Base-by-base conservation (phyloP, 2,329 filamentous ascomycete species). In the Penicillium sp. region DNA sequence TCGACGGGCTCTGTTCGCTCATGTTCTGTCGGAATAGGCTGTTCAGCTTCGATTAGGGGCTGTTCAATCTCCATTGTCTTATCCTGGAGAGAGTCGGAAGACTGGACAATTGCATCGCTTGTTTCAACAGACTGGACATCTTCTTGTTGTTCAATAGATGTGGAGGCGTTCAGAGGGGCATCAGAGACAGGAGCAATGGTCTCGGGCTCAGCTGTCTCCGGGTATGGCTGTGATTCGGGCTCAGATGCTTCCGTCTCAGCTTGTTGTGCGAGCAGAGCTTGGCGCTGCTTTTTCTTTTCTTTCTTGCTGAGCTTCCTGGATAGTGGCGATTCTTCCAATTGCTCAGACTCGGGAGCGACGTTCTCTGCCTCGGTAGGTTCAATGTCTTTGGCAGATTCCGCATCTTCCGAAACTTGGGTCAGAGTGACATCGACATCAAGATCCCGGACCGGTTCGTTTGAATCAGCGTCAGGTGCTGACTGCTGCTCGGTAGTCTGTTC, bases 261-360 rank as follows among this genome's bases (percentile, higher is more conserved):
- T 40, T 62, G 53, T 26, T 65, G 59, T 9, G 62, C 51, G 59
- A 63, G 59, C 28, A 68, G 50, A 35, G 64, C 67, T 55, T 70
- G 56, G 17, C 65, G 68, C 37, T 71, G 64, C 59, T 72, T 70
- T 57, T 73, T 68, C 59, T 67, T 72, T 37, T 73, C 64, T 35
- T 73, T 74, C 55, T 74, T 73, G 61, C 66, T 71, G 56, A 66
- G 53, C 35, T 72, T 70, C 40, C 62, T 67, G 19, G 61, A 60
- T 8, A 62, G 28, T 1, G 53, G 33, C 6, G 60, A 30, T 13
- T 55, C 33, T 40, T 67, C 65, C 13, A 49, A 6, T 15, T 59
- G 37, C 35, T 62, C 65, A 4, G 53, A 17, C 4, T 64, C 44
- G 5, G 53, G 33, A 17, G 37, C 38, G 50, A 56, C 17, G 15